Conservation (phyloP, 2,329 filamentous ascomycete genomes). For the Pestalotiopsis fici region DNA sequence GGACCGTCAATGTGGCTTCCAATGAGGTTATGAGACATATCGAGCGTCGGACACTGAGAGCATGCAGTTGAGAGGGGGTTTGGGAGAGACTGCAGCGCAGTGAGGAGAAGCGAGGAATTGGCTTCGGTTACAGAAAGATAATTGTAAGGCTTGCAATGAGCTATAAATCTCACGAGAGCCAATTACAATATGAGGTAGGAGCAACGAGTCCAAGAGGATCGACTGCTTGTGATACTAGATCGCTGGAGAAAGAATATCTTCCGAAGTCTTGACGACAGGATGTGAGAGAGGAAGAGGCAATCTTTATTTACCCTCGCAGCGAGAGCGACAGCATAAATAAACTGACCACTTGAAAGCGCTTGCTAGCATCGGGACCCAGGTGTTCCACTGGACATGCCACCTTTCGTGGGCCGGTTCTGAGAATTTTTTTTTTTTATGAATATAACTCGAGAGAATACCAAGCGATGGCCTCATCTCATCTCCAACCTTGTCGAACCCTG, state of each 20-base stretch:
- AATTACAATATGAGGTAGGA: not conserved
- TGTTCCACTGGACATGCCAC: slow-evolving; percentile 9
- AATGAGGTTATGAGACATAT: slow-evolving; percentile 29
- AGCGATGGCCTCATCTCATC: slow-evolving; percentile 9
- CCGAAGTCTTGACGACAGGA: not conserved
- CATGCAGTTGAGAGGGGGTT: not conserved
- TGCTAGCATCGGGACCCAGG: not conserved
- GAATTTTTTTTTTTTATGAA: not conserved
- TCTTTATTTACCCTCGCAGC: not conserved
- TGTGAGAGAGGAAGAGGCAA: not conserved
- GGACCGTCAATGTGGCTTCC: slow-evolving; percentile 25
- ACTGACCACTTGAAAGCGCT: not conserved
- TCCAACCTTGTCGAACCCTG: slow-evolving; percentile 5
- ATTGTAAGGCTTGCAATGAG: too few relatives aligned
- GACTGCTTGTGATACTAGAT: not conserved
- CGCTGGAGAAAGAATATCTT: not conserved
- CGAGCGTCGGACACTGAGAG: not conserved
- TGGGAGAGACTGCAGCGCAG: not conserved
- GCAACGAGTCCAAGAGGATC: not conserved
- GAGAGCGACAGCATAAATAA: slow-evolving; percentile 5
- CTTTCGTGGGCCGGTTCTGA: not conserved
- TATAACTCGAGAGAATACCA: not conserved
- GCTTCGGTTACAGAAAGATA: not conserved
- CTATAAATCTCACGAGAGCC: not conserved
- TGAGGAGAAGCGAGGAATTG: not conserved